phyloP scores from a whole-genome alignment of 495 filamentous ascomycete genomes.

The Penicillium chermesinum region DNA sequence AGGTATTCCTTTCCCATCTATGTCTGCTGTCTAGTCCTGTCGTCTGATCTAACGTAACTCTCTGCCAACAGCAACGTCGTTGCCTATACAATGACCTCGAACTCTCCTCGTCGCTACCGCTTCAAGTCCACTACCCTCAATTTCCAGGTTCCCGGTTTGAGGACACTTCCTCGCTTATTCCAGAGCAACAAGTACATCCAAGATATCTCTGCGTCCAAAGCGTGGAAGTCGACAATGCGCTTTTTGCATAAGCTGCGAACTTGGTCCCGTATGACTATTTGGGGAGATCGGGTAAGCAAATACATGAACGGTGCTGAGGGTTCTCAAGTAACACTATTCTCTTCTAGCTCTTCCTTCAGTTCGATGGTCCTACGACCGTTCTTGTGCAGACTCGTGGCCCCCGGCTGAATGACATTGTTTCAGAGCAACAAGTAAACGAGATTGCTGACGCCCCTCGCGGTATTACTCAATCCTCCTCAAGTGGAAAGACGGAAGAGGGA shows the following conservation, averaged over 20 bases:
- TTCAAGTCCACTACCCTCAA: conserved; percentile 70
- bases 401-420: conserved; percentile 69
- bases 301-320: neutral
- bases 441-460: conserved; percentile 61
- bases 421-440: conserved; percentile 73
- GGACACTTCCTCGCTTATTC: conserved; percentile 49
- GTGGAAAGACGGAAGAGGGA: conserved; percentile 21
- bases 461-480: conserved; percentile 51
- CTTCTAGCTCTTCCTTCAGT: conserved; percentile 73
- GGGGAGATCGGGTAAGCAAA: conserved; percentile 71
- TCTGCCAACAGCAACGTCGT: conserved; percentile 63
- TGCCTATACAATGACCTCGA: conserved; percentile 73
- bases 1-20: conserved; percentile 37
- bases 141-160: conserved; percentile 68
- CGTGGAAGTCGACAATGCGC: conserved; percentile 61
- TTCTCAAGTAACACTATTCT: conserved; percentile 4
- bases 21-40: conserved; percentile 10
- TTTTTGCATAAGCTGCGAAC: conserved; percentile 63
- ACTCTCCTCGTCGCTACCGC: conserved; percentile 74
- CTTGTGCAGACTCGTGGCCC: conserved; percentile 79
- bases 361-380: conserved; percentile 78
- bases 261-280: conserved; percentile 73
- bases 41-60: neutral
- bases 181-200: conserved; percentile 65
- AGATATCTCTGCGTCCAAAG: conserved; percentile 59